Evolutionary conservation across 805 yeast genomes (phyloP).

Genomic region (Suhomyces vadensis): DNA sequence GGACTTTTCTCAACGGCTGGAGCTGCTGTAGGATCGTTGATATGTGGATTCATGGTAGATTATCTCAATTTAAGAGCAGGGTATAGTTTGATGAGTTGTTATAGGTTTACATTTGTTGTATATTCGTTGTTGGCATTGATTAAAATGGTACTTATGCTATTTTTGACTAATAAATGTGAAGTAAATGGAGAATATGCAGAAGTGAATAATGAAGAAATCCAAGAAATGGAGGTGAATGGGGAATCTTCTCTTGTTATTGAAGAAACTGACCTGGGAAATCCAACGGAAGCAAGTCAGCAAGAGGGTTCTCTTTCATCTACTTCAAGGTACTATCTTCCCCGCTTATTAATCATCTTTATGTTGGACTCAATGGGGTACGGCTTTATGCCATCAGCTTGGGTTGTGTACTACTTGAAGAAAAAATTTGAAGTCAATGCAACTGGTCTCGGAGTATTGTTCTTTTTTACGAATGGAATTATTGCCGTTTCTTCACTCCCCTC

Average conservation of each 20-base stretch:
- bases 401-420: constrained; percentile 73
- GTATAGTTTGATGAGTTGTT: constrained; percentile 44
- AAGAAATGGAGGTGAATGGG: constrained; percentile 3
- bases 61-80: constrained; percentile 31
- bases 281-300: no score
- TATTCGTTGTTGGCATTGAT: constrained; percentile 56
- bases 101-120: constrained; percentile 55
- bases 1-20: constrained; percentile 71
- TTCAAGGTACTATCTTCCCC: constrained; percentile 45
- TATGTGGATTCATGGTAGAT: constrained; percentile 62
- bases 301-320: constrained; percentile 37
- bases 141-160: constrained; percentile 52
- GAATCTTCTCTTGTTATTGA: background rate
- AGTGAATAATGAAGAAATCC: background rate
- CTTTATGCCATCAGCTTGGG: constrained; percentile 87
- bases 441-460: constrained; percentile 66
- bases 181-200: constrained; percentile 11
- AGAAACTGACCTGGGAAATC: background rate
- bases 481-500: constrained; percentile 77
- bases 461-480: constrained; percentile 59
- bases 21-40: constrained; percentile 68
- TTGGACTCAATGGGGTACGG: constrained; percentile 87
- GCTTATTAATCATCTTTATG: constrained; percentile 65
- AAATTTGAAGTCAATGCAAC: constrained; percentile 56
- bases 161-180: constrained; percentile 57